A percentile compares a stretch with the other conserved stretches of the same genome.
Conservation (phyloP, 139 green algal genomes). For the Diplosphaera chodatii region DNA sequence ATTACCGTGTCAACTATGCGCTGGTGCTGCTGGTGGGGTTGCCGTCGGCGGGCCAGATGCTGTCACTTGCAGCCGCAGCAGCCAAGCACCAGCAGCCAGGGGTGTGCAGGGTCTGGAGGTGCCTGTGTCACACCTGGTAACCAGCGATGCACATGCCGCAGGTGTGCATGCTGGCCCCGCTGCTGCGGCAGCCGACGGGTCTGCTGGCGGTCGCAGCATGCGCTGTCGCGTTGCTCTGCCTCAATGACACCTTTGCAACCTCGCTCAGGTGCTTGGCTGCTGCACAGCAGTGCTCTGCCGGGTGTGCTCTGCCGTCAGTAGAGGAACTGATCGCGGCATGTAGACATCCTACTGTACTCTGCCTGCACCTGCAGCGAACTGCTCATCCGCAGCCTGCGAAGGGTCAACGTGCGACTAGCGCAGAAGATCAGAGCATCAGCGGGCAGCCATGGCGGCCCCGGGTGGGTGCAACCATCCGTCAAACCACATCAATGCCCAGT, state of each 20-base stretch:
- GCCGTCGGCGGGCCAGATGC: too few relatives aligned
- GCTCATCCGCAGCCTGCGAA: constrained; percentile 28
- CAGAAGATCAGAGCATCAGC: constrained; percentile 13
- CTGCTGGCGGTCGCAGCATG: constrained; percentile 11
- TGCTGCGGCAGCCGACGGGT: constrained; percentile 20
- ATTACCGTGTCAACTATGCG: constrained; percentile 44
- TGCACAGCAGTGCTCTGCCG: too few relatives aligned
- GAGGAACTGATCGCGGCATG: too few relatives aligned
- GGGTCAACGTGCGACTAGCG: constrained; percentile 18
- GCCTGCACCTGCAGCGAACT: constrained; percentile 39
- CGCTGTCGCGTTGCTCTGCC: constrained; percentile 10
- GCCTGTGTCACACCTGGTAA: too few relatives aligned
- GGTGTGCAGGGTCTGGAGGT: too few relatives aligned
- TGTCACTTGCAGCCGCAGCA: too few relatives aligned
- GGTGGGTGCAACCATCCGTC: constrained; percentile 2
- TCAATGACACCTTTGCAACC: constrained; percentile 46
- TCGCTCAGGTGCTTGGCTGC: too few relatives aligned
- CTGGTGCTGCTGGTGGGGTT: constrained; percentile 19
- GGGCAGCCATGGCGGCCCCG: constrained; percentile 13
- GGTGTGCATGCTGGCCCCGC: constrained; percentile 9
- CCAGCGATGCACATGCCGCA: too few relatives aligned
- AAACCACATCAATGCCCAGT: too few relatives aligned
- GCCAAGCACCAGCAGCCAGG: too few relatives aligned
- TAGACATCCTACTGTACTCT: too few relatives aligned
- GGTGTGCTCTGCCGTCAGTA: too few relatives aligned